A percentile compares a stretch with the other conserved stretches of the same genome.
Evolutionary conservation across 495 filamentous ascomycete genomes (phyloP).

Genomic region (Trichoderma parareesei): DNA sequence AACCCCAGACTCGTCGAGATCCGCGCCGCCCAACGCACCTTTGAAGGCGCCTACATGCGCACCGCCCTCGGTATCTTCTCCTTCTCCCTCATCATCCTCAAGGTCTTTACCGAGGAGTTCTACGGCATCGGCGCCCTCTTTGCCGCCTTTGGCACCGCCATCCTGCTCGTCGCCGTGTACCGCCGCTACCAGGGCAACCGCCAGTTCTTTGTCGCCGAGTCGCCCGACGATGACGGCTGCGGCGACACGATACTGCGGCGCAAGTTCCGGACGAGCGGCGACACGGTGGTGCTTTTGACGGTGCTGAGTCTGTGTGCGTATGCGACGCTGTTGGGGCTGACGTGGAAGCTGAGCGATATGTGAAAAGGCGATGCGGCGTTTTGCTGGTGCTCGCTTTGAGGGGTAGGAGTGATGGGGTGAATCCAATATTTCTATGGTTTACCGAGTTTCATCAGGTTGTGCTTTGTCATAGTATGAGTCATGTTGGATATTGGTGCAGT

Average conservation of each 20-base stretch:
- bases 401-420: too few species aligned
- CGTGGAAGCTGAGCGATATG: conserved; percentile 42
- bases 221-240: conserved; percentile 33
- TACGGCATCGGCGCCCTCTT: conserved; percentile 89
- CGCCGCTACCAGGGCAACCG: conserved; percentile 82
- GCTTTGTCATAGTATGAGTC: too few species aligned
- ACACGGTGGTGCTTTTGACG: conserved; percentile 72
- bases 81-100: conserved; percentile 87
- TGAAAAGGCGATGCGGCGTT: neutral
- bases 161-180: conserved; percentile 72
- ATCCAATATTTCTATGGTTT: too few species aligned
- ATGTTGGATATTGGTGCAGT: too few species aligned
- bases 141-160: conserved; percentile 78
- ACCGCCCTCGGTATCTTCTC: conserved; percentile 91
- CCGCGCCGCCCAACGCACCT: conserved; percentile 88
- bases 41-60: conserved; percentile 93
- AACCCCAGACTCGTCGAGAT: conserved; percentile 68
- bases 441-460: too few species aligned
- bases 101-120: conserved; percentile 94
- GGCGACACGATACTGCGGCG: conserved; percentile 33
- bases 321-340: conserved; percentile 66
- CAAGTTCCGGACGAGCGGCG: conserved; percentile 85
- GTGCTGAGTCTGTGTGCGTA: conserved; percentile 77
- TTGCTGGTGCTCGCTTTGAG: neutral
- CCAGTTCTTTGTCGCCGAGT: conserved; percentile 74